Percentiles rank a stretch among this genome's conserved stretches.
These are phyloP conservation scores for Ambrosiella beaveri DNA, from an alignment of 2,329 filamentous ascomycete species.

Conservation along the genomic window DNA sequence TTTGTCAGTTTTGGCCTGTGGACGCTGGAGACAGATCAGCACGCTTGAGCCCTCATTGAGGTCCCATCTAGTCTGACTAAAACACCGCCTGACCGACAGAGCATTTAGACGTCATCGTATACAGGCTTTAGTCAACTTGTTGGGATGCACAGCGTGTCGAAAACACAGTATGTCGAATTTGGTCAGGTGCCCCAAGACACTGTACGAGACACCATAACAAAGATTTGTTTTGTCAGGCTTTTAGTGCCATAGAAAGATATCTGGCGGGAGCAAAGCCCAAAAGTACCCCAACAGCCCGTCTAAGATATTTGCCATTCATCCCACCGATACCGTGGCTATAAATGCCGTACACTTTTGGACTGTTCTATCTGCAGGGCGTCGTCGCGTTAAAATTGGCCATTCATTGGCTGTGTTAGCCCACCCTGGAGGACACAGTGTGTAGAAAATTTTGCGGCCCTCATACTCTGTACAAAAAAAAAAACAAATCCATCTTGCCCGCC, in stretches of 20 bases:
- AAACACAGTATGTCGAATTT: slow-evolving; percentile 7
- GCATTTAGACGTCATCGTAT: not conserved
- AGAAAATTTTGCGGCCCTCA: slow-evolving; percentile 5
- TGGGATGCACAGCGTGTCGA: not conserved
- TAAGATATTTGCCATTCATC: too few relatives aligned
- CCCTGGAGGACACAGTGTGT: slow-evolving; percentile 8
- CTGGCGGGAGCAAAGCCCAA: not conserved
- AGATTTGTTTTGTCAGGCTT: slow-evolving; percentile 1
- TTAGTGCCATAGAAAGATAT: slow-evolving; percentile 2
- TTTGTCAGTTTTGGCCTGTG: not conserved
- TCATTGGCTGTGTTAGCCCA: not conserved
- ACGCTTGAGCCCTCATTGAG: not conserved
- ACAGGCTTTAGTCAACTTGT: not conserved
- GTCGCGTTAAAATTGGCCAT: slow-evolving; percentile 1
- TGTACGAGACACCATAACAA: slow-evolving; percentile 11
- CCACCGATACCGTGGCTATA: not conserved
- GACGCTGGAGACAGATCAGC: not conserved
- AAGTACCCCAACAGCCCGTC: not conserved
- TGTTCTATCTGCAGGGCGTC: not conserved
- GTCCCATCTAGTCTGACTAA: not conserved
- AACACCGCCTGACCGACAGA: not conserved
- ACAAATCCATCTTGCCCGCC: not conserved
- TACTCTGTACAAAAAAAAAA: slow-evolving; percentile 1
- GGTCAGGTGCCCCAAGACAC: slow-evolving; percentile 4
- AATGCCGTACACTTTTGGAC: slow-evolving; percentile 7